Conservation (phyloP, 176 grass and related monocot species). For the Puccinellia tenuiflora region DNA sequence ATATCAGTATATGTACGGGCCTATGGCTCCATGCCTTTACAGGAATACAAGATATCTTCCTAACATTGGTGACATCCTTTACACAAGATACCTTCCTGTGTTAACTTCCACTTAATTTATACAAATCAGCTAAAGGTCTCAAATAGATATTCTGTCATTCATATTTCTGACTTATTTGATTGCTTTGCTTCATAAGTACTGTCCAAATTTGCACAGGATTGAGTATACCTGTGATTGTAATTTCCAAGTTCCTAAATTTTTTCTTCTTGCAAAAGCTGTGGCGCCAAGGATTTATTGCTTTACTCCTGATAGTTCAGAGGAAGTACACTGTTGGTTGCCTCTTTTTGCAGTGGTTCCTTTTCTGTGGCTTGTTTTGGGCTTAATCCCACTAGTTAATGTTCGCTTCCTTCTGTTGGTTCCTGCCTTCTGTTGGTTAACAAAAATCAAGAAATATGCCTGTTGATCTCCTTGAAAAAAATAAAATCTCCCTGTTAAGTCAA, state of each 20-base stretch:
- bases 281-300: background rate
- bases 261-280: background rate
- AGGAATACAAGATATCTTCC: background rate
- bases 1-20: too few species aligned
- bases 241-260: background rate
- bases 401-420: background rate
- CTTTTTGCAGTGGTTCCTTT: background rate
- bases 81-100: background rate
- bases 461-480: background rate
- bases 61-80: background rate
- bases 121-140: background rate
- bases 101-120: background rate
- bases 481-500: background rate
- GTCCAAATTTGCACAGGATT: background rate
- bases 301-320: background rate
- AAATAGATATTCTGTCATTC: background rate
- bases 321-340: background rate
- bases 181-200: background rate
- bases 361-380: background rate
- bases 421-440: background rate
- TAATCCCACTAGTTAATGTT: background rate
- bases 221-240: background rate
- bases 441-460: background rate
- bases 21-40: background rate
- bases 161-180: background rate